Evolutionary conservation across 1,284 basidiomycete genomes (phyloP), one percentile per base, ranked within the genome.

Genomic region (Sparassis latifolia): DNA sequence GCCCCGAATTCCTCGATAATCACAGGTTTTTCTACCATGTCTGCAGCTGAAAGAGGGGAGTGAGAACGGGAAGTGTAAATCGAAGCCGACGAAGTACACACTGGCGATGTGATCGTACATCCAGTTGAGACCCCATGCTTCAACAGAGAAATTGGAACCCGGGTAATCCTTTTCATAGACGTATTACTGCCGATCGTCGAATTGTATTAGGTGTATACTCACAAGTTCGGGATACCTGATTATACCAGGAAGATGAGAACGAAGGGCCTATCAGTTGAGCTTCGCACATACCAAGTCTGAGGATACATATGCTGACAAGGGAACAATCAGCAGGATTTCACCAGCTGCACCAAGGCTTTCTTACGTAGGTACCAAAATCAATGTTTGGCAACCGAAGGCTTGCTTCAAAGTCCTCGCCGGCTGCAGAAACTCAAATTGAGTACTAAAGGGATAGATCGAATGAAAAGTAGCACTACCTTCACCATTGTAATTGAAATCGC

Each of bases 1-100:
- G 76, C 59, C n/a, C 78, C 78, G 53, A 80, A 80, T 53, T 80
- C 79, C 56, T 82, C 79, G 10, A 81, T 58, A 10, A 81, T 63
- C 10, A 80, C 56, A 2, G 79, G 79, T 54, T 82, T 82, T 33
- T 68, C 67, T 0, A 72, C 74, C 49, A 64, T 69, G 50, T 71
- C 72, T 0, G 78, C 77, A 29, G 76, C 79, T 79, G 45, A 45
- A 6, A 42, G 37, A n/a, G 32, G 28, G 38, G 32, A 51, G 27
- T 9, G 12, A 42, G 42, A 30, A 32, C 42, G 20, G 30, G 12
- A 12, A n/a, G 12, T 37, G 35, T 12, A 37, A 12, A 12, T 12
- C 35, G 39, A 27, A 50, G 30, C 43, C 5, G 20, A 12, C 20
- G n/a, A 20, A 6, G 12, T 47, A 57, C 64, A 41, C 52, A 76